Base-by-base conservation (phyloP, 169 alveolate species). In the Plasmodium malariae region DNA sequence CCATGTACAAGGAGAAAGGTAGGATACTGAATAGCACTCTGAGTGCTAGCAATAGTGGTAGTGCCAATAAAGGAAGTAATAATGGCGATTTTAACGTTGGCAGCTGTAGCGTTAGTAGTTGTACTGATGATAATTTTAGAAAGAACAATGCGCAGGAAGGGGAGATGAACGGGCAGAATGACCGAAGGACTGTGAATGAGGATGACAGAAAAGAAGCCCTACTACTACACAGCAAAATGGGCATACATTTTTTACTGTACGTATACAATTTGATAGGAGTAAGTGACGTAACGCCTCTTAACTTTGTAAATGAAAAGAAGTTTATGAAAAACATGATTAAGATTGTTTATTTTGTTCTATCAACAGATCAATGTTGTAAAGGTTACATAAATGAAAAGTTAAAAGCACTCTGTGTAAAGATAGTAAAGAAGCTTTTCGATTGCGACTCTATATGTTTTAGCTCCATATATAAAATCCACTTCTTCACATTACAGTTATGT, bases 231-330 rank as follows among this genome's bases (percentile, higher is more conserved):
- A 32, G 57, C 0, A 76, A 76, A 32, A 19, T 43, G 30, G 91
- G 91, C 0, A 0, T 83, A 67, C 55, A 69, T 17, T 65, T 83
- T 69, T 36, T 83, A 21, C 67, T 36, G 32, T 83, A 32, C 32
- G 34, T 59, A 7, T 28, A 32, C n/a, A 5, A 26, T 1, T 34
- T 72, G 30, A 5, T 72, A 11, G 26, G 9, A 6, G 65, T 60
- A 32, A 59, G 12, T 17, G 3, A 32, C 1, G 11, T n/a, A 26
- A 69, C 55, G 9, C 1, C 14, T 19, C 0, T 37, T 19, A 5
- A 49, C 17, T 0, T 40, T 43, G 24, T 17, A 40, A 62, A 34
- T 3, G 37, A 5, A 9, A 54, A 83, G 9, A 62, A 21, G 9
- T 14, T 78, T 21, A 60, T 69, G 28, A 4, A 37, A 1, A 43